A percentile compares a stretch with the other conserved stretches of the same genome.
phyloP scores from a whole-genome alignment of 2,329 filamentous ascomycete species.

The Neocatenulostroma microsporum region DNA sequence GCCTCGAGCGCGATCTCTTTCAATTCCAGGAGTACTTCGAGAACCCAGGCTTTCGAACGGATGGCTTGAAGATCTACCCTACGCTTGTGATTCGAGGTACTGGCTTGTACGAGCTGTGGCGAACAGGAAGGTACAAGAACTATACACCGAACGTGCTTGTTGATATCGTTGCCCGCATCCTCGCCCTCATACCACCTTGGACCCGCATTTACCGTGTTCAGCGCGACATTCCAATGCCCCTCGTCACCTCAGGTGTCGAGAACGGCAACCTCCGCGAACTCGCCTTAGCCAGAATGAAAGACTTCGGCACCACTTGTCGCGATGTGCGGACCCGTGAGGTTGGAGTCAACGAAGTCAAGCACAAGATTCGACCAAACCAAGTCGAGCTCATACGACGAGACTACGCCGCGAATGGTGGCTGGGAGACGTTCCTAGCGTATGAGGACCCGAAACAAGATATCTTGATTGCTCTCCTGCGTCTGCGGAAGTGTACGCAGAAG shows the following conservation, averaged over 20 bases:
- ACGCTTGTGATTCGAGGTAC: slow-evolving; percentile 96
- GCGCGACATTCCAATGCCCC: slow-evolving; percentile 97
- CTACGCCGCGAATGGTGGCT: slow-evolving; percentile 90
- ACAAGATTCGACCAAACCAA: slow-evolving; percentile 94
- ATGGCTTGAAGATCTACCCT: slow-evolving; percentile 96
- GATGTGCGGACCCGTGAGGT: slow-evolving; percentile 95
- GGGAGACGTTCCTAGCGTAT: slow-evolving; percentile 97
- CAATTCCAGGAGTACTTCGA: slow-evolving; percentile 98
- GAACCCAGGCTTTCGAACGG: slow-evolving; percentile 89
- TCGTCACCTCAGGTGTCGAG: slow-evolving; percentile 97
- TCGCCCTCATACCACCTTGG: slow-evolving; percentile 93
- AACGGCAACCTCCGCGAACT: slow-evolving; percentile 94
- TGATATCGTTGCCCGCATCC: slow-evolving; percentile 90
- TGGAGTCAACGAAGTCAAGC: slow-evolving; percentile 97
- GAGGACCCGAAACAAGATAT: slow-evolving; percentile 99
- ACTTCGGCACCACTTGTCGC: slow-evolving; percentile 93
- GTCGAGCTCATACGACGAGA: slow-evolving; percentile 91
- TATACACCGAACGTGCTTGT: slow-evolving; percentile 97
- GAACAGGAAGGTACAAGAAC: slow-evolving; percentile 94
- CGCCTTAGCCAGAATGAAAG: slow-evolving; percentile 94
- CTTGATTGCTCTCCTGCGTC: slow-evolving; percentile 76
- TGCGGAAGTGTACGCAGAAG: slow-evolving; percentile 83
- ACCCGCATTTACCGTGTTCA: slow-evolving; percentile 98
- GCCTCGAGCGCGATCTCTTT: slow-evolving; percentile 94
- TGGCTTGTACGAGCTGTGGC: slow-evolving; percentile 93